Conservation (phyloP, 352 stramenopile genomes). For the Bremia lactucae region DNA sequence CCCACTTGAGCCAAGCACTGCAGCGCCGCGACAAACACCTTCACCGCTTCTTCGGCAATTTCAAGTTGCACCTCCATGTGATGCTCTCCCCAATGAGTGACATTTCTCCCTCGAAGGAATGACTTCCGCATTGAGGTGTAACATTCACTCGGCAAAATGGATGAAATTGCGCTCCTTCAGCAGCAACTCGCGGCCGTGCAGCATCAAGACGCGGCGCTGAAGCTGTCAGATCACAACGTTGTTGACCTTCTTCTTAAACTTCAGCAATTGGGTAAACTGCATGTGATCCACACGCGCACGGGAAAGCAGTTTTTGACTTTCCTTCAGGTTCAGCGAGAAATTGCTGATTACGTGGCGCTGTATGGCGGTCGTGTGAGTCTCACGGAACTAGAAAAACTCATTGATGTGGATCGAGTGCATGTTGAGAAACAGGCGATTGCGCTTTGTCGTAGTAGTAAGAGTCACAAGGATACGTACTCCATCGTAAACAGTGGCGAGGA, state of each 20-base stretch:
- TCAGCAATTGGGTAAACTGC: constrained; percentile 60
- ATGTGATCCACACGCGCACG: constrained; percentile 70
- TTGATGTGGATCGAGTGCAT: constrained; percentile 66
- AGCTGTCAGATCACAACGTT: constrained; percentile 77
- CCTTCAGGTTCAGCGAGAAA: constrained; percentile 55
- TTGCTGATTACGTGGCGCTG: constrained; percentile 59
- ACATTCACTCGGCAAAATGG: constrained; percentile 33
- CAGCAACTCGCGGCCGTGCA: constrained; percentile 69
- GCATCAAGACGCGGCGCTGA: constrained; percentile 64
- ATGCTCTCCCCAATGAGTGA: constrained; percentile 5
- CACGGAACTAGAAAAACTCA: constrained; percentile 46
- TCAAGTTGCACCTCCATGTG: constrained; percentile 65
- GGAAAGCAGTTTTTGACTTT: constrained; percentile 77
- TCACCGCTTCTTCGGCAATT: constrained; percentile 64
- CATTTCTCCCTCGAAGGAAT: constrained; percentile 1
- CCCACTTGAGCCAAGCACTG: constrained; percentile 69
- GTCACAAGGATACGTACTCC: constrained; percentile 30
- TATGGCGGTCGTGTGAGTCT: constrained; percentile 56
- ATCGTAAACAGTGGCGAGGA: constrained; percentile 70
- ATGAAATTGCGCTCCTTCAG: constrained; percentile 77
- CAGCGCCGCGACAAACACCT: constrained; percentile 65
- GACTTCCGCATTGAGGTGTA: constrained; percentile 2
- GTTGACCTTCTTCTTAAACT: constrained; percentile 73
- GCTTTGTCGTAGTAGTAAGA: constrained; percentile 26
- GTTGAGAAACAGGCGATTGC: constrained; percentile 48